Conservation (phyloP, 208 protist genomes). For the Tritrichomonas foetus region DNA sequence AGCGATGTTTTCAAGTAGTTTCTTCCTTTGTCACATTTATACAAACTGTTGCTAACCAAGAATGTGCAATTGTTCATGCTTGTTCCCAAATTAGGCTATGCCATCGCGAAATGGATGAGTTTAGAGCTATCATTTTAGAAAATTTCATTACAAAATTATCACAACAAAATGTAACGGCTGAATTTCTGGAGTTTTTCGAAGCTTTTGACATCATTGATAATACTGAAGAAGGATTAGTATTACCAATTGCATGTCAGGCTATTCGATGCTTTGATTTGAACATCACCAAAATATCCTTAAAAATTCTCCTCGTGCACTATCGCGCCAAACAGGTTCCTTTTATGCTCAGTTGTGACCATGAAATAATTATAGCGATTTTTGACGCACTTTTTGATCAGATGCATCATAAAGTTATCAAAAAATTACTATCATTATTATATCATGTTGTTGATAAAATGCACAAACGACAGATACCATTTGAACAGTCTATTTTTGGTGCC, state of each 20-base stretch:
- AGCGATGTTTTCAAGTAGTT: neutral
- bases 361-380: neutral
- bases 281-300: neutral
- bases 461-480: neutral
- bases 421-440: neutral
- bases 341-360: neutral
- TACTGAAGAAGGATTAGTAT: neutral
- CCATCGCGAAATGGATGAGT: neutral
- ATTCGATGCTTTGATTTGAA: neutral
- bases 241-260: neutral
- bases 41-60: neutral
- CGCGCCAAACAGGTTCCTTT: neutral
- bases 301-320: neutral
- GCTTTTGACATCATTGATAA: neutral
- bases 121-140: neutral
- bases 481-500: neutral
- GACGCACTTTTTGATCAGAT: neutral
- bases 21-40: neutral
- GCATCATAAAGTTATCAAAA: neutral
- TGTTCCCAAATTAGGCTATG: neutral
- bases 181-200: neutral
- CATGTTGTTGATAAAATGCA: neutral
- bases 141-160: neutral
- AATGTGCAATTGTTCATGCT: neutral
- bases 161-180: neutral